Evolutionary conservation across 1,284 basidiomycete genomes (phyloP).

Genomic region (Papiliotrema laurentii): DNA sequence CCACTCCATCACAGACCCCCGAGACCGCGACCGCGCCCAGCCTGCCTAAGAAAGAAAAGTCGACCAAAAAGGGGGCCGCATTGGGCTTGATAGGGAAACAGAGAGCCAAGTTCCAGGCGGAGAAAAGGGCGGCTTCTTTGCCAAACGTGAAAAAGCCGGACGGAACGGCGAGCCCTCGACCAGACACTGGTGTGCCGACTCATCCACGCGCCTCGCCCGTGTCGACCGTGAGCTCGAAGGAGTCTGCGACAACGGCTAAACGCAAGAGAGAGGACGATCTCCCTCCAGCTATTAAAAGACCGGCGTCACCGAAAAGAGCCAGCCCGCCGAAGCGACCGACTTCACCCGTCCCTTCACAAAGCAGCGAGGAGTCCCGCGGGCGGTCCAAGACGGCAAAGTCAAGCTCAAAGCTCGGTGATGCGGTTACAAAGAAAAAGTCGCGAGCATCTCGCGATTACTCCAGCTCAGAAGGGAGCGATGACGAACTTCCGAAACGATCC

Average conservation of each 20-base stretch:
- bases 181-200: not conserved
- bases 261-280: not conserved
- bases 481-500: not conserved
- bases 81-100: conserved; percentile 21
- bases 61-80: conserved; percentile 1
- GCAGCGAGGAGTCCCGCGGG: conserved; percentile 1
- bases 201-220: not conserved
- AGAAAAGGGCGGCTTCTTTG: conserved; percentile 19
- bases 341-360: not conserved
- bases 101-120: conserved; percentile 27
- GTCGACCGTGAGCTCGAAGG: not conserved
- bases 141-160: conserved; percentile 15
- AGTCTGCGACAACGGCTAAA: not conserved
- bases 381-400: not conserved
- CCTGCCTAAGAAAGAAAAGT: conserved; percentile 1
- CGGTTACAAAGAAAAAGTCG: not conserved
- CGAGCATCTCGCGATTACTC: not conserved
- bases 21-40: not conserved
- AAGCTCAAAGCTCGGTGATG: not conserved
- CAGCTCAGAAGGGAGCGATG: not conserved
- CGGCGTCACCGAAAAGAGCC: not conserved
- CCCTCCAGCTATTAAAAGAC: not conserved
- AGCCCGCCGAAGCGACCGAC: not conserved
- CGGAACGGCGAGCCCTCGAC: conserved; percentile 11
- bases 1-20: not conserved